These are phyloP conservation scores for Acer campestre DNA, from an alignment of 345 rosid species.

Conservation along the genomic window DNA sequence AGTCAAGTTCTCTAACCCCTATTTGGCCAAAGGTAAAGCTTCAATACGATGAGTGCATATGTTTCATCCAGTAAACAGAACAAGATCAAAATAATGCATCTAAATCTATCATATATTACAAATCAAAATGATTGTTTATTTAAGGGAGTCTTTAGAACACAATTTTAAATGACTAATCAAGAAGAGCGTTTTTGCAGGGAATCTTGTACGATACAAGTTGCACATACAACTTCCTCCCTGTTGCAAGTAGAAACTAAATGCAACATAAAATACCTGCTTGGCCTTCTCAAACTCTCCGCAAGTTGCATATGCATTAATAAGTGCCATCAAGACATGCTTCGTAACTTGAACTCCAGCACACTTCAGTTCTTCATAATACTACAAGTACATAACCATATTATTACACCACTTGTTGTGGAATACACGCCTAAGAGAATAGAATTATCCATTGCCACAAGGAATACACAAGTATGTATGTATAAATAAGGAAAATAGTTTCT, in stretches of 20 bases:
- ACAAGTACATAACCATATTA: slow-evolving; percentile 23
- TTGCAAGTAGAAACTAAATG: neutral
- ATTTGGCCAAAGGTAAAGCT: neutral
- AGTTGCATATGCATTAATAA: slow-evolving; percentile 71
- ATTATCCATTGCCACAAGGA: neutral
- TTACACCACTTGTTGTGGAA: neutral
- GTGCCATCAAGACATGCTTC: slow-evolving; percentile 69
- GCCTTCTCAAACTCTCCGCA: slow-evolving; percentile 82
- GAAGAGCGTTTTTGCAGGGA: neutral
- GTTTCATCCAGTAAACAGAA: neutral
- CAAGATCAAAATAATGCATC: neutral
- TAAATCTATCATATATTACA: neutral
- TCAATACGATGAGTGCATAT: neutral
- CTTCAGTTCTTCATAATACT: slow-evolving; percentile 63
- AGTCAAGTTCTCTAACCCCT: neutral
- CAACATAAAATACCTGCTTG: slow-evolving; percentile 57
- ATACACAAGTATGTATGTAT: neutral
- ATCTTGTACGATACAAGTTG: neutral
- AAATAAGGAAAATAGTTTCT: neutral
- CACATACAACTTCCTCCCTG: neutral
- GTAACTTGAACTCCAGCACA: slow-evolving; percentile 41
- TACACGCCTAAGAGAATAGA: slow-evolving; percentile 7
- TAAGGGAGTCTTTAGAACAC: neutral
- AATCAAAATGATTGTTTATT: neutral
- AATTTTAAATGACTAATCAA: neutral